Base-by-base conservation (phyloP, 768 basidiomycete species). In the Boletus eberwhitei region DNA sequence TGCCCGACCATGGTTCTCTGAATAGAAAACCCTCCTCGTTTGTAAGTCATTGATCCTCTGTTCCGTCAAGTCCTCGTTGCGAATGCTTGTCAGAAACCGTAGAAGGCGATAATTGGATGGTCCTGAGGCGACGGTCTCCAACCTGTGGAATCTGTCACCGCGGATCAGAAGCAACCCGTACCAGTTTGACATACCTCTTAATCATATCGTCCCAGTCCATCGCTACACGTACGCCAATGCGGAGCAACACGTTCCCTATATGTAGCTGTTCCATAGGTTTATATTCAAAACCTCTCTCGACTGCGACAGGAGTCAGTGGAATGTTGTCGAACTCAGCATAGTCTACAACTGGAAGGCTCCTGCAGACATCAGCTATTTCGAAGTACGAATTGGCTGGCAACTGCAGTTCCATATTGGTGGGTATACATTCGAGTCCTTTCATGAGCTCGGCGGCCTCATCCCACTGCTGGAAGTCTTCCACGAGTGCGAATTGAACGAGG, bases 341-440 rank as follows among this genome's bases (percentile, higher is more conserved):
- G 16, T 9, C 32, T 17, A 24, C 60, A 1, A 58, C 55, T 3
- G 60, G 55, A 22, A 62, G 47, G 29, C 32, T 72, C 12, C 17
- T 19, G 58, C 90, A 97, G n/a, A 98, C 75, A 59, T 90, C 82
- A n/a, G 87, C 93, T 55, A 83, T 89, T 9, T 85, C 73, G 64
- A 97, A 94, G 72, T 95, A 96, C 4, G 87, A 74, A 48, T 93
- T 82, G 4, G 69, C 65, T 0, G 95, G 90, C n/a, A 68, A 64
- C 59, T 80, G 84, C 75, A 90, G 78, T 8, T 94, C 96, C 9
- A 70, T 72, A 8, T 84, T 82, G 0, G 91, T 93, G 2, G 90
- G 89, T 37, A 93, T 80, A 62, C 87, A 89, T 2, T 83, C 57
- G 21, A 82, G 73, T 4, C 71, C 65, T 47, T 73, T 72, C 32